Base-by-base conservation (phyloP, 176 grass and related monocot genomes). In the Chloris gayana region DNA sequence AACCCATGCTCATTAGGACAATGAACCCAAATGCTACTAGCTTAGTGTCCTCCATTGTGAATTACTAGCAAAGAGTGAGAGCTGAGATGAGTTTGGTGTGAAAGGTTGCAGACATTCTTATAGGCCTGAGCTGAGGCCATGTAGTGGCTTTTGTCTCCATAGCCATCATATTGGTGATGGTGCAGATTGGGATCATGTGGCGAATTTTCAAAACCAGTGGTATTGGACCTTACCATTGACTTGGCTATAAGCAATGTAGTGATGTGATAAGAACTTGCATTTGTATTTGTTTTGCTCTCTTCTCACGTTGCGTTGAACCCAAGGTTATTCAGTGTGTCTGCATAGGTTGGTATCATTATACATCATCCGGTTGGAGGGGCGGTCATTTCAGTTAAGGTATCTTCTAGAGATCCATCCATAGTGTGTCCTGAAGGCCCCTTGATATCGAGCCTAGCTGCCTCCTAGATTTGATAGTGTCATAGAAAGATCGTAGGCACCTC, bases 1-100 rank as follows among this genome's bases (percentile, higher is more conserved):
- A 60, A 3, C 61, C 81, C 13, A 84, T 41, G 75, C 86, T 74
- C 9, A 88, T 61, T 19, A 88, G 81, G 19, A 88, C 75, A 51
- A 88, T 37, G 17, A 88, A 78, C 7, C 60, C 70, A 14, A 84
- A 69, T 9, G 81, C 65, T 38, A 39, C 15, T 26, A 88, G 80
- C 41, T 84, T 88, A 42, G 75, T 88, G 24, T 31, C 25, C 25
- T 60, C 69, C 86, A 88, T 88, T 18, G 31, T 71, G 17, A 73
- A 35, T 5, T 54, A 69, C 5, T 21, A 24, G 6, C 30, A 9
- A 14, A 32, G 19, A 14, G 21, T 10, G 17, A 64, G n/a, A n/a
- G 26, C 10, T 45, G 67, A 34, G 72, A 50, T 77, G 82, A 60
- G 15, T 70, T 74, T 2, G 9, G 2, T 2, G 54, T 33, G 47